A percentile compares a stretch with the other conserved stretches of the same genome.
These are phyloP conservation scores for Cladosporium sphaerospermum DNA, from an alignment of 2,329 filamentous ascomycete genomes.

Conservation along the genomic window DNA sequence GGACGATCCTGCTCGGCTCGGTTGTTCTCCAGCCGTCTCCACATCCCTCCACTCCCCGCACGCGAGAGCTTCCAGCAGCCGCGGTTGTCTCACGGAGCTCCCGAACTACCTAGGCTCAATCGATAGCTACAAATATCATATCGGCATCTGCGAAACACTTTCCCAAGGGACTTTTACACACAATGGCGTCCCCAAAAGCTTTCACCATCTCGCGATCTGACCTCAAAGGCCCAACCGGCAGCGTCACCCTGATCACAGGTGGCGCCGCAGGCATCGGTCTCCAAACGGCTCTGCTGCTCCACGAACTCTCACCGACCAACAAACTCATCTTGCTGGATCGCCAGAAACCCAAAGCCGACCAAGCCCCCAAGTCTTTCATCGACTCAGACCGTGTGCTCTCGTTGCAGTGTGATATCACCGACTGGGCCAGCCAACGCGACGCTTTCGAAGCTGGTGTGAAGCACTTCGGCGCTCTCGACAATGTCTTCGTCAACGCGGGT, in stretches of 20 bases:
- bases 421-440: slow-evolving; percentile 40
- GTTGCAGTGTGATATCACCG: slow-evolving; percentile 39
- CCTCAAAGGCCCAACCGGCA: slow-evolving; percentile 21
- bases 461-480: slow-evolving; percentile 40
- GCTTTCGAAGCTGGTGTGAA: slow-evolving; percentile 38
- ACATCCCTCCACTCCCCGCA: slow-evolving; percentile 2
- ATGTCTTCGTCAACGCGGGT: slow-evolving; percentile 46
- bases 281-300: slow-evolving; percentile 26
- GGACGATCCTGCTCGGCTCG: too few species aligned
- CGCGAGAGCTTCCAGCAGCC: background rate
- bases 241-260: slow-evolving; percentile 27
- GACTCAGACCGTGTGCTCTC: slow-evolving; percentile 26
- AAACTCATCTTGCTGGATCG: slow-evolving; percentile 26
- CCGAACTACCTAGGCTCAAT: too few species aligned
- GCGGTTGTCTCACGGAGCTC: background rate
- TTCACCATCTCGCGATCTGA: slow-evolving; percentile 22
- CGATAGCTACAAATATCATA: background rate
- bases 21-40: background rate
- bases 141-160: background rate
- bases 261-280: slow-evolving; percentile 26
- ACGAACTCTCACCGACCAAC: slow-evolving; percentile 22
- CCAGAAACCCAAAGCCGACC: slow-evolving; percentile 14
- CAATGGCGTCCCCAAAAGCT: slow-evolving; percentile 22
- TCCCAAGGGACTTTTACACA: background rate
- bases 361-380: slow-evolving; percentile 8